Percentiles rank a stretch among this genome's conserved stretches.
Conservation (phyloP, 257 asterid genomes). For the Lantana camara region DNA sequence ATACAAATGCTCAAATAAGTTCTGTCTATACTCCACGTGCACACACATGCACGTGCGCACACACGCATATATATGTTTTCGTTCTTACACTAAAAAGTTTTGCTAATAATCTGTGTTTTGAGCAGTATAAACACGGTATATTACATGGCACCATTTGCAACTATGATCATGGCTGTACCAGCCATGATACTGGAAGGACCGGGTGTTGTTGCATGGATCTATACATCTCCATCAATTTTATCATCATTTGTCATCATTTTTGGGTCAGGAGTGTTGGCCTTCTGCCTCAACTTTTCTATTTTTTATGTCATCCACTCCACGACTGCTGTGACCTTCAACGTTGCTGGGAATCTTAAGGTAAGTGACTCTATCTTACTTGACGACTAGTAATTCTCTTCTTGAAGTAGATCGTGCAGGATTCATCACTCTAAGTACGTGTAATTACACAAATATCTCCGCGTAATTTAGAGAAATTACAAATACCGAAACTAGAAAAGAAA, state of each 20-base stretch:
- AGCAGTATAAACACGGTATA: constrained; percentile 94
- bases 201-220: constrained; percentile 76
- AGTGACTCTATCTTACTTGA: constrained; percentile 22
- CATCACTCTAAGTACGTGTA: no score
- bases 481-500: no score
- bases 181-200: constrained; percentile 87
- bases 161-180: constrained; percentile 85
- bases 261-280: constrained; percentile 89
- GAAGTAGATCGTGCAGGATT: no score
- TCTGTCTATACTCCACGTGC: no score
- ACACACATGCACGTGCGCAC: no score
- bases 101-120: not conserved
- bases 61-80: no score
- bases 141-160: constrained; percentile 97
- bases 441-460: no score
- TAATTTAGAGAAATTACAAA: no score
- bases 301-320: constrained; percentile 97
- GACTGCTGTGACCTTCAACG: constrained; percentile 96
- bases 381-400: not conserved
- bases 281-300: constrained; percentile 92
- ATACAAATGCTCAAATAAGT: no score
- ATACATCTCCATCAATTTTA: constrained; percentile 55
- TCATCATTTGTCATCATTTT: constrained; percentile 69
- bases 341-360: constrained; percentile 99
- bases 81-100: not conserved